Conservation (phyloP, 2,329 filamentous ascomycete species). For the Verticillium tricorpus region DNA sequence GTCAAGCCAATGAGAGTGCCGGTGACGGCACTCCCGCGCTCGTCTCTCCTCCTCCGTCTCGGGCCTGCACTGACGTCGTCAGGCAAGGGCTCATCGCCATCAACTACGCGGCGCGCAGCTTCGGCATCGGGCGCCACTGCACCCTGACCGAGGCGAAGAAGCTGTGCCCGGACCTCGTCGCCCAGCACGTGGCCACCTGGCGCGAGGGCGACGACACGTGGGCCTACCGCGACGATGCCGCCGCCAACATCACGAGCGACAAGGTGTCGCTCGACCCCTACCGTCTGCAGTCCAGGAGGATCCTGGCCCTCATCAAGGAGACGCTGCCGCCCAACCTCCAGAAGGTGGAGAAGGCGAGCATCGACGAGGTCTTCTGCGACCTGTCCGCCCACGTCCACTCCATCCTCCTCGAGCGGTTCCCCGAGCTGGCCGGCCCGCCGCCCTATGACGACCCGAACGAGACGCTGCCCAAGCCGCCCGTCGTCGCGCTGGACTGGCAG, state of each 20-base stretch:
- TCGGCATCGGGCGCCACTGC: constrained; percentile 75
- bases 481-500: constrained; percentile 74
- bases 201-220: constrained; percentile 86
- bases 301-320: constrained; percentile 74
- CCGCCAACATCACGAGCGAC: constrained; percentile 74
- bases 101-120: constrained; percentile 86
- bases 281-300: constrained; percentile 76
- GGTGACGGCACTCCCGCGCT: too few relatives aligned
- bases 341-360: constrained; percentile 85
- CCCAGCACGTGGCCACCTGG: constrained; percentile 94
- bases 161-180: constrained; percentile 75
- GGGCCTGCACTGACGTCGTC: not conserved
- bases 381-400: constrained; percentile 79
- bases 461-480: constrained; percentile 63
- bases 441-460: constrained; percentile 71
- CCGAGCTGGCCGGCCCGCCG: constrained; percentile 63
- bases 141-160: constrained; percentile 78
- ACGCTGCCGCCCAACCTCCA: constrained; percentile 61
- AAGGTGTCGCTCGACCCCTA: constrained; percentile 96
- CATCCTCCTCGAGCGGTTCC: constrained; percentile 69
- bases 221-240: constrained; percentile 83
- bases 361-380: constrained; percentile 95
- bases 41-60: not conserved
- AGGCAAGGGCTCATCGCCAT: constrained; percentile 92
- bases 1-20: not conserved